Base-by-base conservation (phyloP, 148 eudicot genomes). In the Camellia japonica region DNA sequence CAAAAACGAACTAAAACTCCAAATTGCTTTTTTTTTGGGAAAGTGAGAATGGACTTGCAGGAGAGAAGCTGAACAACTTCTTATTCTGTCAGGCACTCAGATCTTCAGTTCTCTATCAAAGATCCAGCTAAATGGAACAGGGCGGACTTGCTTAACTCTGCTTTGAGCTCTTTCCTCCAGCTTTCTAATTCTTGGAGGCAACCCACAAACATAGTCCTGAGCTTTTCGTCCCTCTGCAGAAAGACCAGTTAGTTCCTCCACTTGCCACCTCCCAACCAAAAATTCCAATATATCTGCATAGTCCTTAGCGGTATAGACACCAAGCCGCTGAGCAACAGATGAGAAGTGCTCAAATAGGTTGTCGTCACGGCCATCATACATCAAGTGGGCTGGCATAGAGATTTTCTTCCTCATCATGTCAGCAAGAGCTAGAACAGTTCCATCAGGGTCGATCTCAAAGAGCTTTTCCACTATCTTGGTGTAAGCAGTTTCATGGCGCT, bases 401-500 rank as follows among this genome's bases (percentile, higher is more conserved):
- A 81, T 76, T 16, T 76, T 76, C 71, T 81, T 81, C 76, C 56
- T 81, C 83, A 81, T 81, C 83, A 81, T 81, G 83, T 81, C 80
- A 0, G 73, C 80, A 18, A 81, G 75, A n/a, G 83, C 58, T 13
- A 81, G 76, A 49, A 81, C 79, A 6, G 83, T 81, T 1, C 70
- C 75, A 61, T 81, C 68, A 7, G 83, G 83, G 76, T 81, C 83
- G 0, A 70, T 56, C 71, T 81, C 83, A 61, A 81, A 76, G 64
- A 81, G 83, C 71, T 81, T 81, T 51, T 81, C 83, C 18, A 81
- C 83, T 23, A 81, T 76, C 74, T 81, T 81, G 42, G 76, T 76
- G 83, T 81, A 81, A 44, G 83, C 83, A 2, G 83, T 81, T 68
- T 81, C 83, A 44, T 81, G 83, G 55, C 83, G 83, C 64, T 81